Evolutionary conservation across 306 rosid species (phyloP).

Genomic region (Quercus aquifolioides): DNA sequence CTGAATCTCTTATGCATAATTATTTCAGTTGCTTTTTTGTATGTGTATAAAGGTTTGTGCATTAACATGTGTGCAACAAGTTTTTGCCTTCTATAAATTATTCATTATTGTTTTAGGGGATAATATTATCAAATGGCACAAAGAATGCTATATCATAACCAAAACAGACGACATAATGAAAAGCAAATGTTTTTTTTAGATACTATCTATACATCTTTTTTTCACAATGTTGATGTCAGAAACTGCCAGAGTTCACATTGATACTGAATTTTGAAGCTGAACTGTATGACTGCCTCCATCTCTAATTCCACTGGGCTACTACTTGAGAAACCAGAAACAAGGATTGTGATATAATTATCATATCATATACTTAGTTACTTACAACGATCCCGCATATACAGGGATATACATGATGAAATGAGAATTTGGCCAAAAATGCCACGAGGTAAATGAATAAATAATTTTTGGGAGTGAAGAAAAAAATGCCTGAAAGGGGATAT

Average conservation of each 20-base stretch:
- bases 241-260: background rate
- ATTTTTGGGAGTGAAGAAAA: background rate
- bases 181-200: background rate
- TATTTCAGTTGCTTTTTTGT: too few species aligned
- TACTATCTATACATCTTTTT: background rate
- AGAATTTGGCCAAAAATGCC: constrained; percentile 15
- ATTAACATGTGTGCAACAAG: too few species aligned
- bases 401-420: constrained; percentile 10
- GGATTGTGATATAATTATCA: background rate
- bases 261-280: background rate
- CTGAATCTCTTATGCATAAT: too few species aligned
- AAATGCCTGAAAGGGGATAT: background rate
- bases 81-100: too few species aligned
- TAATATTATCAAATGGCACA: too few species aligned
- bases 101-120: too few species aligned
- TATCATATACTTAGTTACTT: background rate
- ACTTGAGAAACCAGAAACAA: background rate
- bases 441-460: constrained; percentile 4
- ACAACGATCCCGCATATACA: background rate
- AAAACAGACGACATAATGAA: background rate
- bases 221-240: background rate
- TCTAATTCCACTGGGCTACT: background rate
- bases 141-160: too few species aligned
- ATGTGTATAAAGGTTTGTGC: too few species aligned
- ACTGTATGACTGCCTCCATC: background rate